Conservation (phyloP, 768 basidiomycete species). For the Coprinellus micaceus region DNA sequence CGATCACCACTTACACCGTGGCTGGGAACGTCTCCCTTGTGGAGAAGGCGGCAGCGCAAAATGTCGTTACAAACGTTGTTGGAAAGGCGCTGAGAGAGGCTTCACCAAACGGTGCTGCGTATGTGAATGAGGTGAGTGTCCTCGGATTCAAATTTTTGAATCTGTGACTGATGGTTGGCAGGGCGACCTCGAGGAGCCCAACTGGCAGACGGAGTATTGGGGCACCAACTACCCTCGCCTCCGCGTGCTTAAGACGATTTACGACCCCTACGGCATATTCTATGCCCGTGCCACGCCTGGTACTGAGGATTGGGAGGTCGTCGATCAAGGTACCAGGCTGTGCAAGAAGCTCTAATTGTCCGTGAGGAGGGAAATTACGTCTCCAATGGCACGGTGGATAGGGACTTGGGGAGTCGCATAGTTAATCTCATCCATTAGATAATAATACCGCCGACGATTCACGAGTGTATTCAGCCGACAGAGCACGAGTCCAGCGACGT, state of each 20-base stretch:
- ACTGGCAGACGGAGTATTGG: conserved; percentile 15
- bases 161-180: too few species aligned
- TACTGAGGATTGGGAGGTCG: conserved; percentile 3
- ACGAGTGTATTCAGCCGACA: too few species aligned
- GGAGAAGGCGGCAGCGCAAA: conserved; percentile 5
- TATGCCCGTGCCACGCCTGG: conserved; percentile 9
- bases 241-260: conserved; percentile 1
- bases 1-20: neutral
- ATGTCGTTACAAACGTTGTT: conserved; percentile 7
- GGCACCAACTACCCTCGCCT: conserved; percentile 13
- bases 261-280: conserved; percentile 2
- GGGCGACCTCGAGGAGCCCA: conserved; percentile 12
- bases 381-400: too few species aligned
- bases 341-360: too few species aligned
- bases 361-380: too few species aligned
- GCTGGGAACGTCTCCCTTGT: neutral
- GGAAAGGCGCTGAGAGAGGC: conserved; percentile 11
- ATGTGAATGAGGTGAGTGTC: conserved; percentile 11
- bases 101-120: conserved; percentile 9
- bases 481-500: too few species aligned
- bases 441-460: too few species aligned
- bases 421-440: too few species aligned
- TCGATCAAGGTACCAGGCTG: conserved; percentile 1
- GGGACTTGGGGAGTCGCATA: too few species aligned
- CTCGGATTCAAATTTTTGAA: too few species aligned